These are phyloP conservation scores for Ashbya aceris DNA, from an alignment of 1,139 yeast genomes.

Conservation along the genomic window DNA sequence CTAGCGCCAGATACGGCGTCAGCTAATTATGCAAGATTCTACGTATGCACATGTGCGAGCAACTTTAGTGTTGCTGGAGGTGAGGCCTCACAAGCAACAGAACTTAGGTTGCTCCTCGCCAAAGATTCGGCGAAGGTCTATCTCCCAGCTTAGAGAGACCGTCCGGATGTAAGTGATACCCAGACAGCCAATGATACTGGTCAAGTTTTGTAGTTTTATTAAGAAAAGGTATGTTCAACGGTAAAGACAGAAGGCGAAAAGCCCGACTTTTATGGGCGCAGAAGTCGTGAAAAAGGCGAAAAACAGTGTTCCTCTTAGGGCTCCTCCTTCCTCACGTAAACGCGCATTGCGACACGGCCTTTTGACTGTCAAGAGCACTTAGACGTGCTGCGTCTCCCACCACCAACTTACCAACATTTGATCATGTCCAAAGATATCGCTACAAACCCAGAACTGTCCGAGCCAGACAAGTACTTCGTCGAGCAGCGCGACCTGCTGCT, in stretches of 20 bases:
- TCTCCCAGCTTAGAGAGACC: conserved; percentile 27
- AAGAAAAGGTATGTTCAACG: background rate
- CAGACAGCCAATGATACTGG: conserved; percentile 23
- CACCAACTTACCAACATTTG: too few species aligned
- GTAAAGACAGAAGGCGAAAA: too few species aligned
- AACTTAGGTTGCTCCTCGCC: conserved; percentile 20
- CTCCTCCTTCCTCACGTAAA: too few species aligned
- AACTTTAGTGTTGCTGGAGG: conserved; percentile 20
- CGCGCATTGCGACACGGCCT: too few species aligned
- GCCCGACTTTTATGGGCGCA: too few species aligned
- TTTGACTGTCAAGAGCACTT: too few species aligned
- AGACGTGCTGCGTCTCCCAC: too few species aligned
- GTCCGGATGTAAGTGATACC: conserved; percentile 17
- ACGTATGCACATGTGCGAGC: conserved; percentile 13
- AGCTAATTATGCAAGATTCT: background rate
- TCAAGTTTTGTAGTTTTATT: conserved; percentile 5
- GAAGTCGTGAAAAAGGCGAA: too few species aligned
- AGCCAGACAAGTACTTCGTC: conserved; percentile 22
- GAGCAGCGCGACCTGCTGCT: conserved; percentile 26
- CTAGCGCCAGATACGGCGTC: background rate
- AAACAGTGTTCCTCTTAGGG: too few species aligned
- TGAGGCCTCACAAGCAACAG: conserved; percentile 15
- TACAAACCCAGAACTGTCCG: conserved; percentile 6
- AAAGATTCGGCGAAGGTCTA: conserved; percentile 4
- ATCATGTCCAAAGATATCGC: background rate